Conservation (phyloP, 495 filamentous ascomycete genomes). For the Cudoniella acicularis region DNA sequence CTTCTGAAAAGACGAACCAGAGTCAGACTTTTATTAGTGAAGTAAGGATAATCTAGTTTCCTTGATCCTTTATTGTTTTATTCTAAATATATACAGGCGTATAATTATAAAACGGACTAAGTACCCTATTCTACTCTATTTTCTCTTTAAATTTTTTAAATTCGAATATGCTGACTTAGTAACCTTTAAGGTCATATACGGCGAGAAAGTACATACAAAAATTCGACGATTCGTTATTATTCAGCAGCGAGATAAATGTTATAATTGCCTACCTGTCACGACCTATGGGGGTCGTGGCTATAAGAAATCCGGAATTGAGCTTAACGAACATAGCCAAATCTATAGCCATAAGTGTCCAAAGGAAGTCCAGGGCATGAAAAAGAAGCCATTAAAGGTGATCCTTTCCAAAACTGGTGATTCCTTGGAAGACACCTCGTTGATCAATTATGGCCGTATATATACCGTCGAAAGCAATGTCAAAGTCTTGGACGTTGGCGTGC, state of each 20-base stretch:
- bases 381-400: conserved; percentile 8
- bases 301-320: conserved; percentile 11
- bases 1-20: background rate
- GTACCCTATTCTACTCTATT: too few relatives aligned
- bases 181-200: too few relatives aligned
- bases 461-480: conserved; percentile 22
- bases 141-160: too few relatives aligned
- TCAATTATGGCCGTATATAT: conserved; percentile 19
- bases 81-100: too few relatives aligned
- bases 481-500: conserved; percentile 19
- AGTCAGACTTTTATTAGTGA: conserved; percentile 9
- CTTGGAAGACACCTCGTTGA: conserved; percentile 11
- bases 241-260: conserved; percentile 2
- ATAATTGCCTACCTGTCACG: conserved; percentile 18
- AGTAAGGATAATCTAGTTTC: background rate
- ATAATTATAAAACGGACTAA: too few relatives aligned
- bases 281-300: conserved; percentile 9
- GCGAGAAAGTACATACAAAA: conserved; percentile 15
- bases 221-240: conserved; percentile 25
- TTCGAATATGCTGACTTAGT: too few relatives aligned
- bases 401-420: background rate
- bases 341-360: conserved; percentile 8
- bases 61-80: too few relatives aligned
- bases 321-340: conserved; percentile 19
- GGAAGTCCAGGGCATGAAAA: background rate